Percentiles rank a stretch among this genome's conserved stretches.
Conservation (phyloP, 345 rosid species). For the Brassica incana region DNA sequence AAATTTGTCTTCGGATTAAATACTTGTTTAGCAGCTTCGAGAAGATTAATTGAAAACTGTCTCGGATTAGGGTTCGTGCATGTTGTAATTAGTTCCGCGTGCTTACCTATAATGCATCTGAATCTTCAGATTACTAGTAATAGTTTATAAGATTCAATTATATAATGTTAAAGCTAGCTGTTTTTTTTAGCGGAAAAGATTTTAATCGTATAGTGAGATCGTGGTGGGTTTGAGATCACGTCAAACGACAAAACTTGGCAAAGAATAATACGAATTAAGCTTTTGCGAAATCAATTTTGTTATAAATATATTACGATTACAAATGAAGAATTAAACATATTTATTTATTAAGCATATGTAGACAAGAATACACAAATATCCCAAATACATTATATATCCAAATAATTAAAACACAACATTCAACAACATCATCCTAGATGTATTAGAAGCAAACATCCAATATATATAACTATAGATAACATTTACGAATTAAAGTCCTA, state of each 20-base stretch:
- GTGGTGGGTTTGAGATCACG: constrained; percentile 28
- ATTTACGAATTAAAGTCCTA: constrained; percentile 50
- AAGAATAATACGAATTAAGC: not conserved
- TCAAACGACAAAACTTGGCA: constrained; percentile 10
- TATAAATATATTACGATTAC: not conserved
- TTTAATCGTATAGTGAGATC: constrained; percentile 20
- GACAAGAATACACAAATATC: constrained; percentile 18
- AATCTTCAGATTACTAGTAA: constrained; percentile 28
- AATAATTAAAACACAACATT: constrained; percentile 14
- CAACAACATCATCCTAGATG: constrained; percentile 10
- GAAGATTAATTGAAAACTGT: constrained; percentile 37
- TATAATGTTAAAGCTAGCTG: constrained; percentile 27
- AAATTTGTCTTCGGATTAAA: not conserved
- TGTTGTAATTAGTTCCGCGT: constrained; percentile 38
- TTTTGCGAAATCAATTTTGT: not conserved
- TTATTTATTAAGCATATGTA: constrained; percentile 11
- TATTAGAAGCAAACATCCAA: constrained; percentile 13
- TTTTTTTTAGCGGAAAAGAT: not conserved
- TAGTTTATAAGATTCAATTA: constrained; percentile 23
- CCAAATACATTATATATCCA: constrained; percentile 4
- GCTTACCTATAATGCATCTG: constrained; percentile 45
- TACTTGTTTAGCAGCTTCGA: constrained; percentile 32
- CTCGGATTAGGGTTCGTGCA: constrained; percentile 45
- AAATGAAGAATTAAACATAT: not conserved
- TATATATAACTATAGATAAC: not conserved